Evolutionary conservation across 2,329 filamentous ascomycete species (phyloP).

Genomic region (Fusarium sambucinum): DNA sequence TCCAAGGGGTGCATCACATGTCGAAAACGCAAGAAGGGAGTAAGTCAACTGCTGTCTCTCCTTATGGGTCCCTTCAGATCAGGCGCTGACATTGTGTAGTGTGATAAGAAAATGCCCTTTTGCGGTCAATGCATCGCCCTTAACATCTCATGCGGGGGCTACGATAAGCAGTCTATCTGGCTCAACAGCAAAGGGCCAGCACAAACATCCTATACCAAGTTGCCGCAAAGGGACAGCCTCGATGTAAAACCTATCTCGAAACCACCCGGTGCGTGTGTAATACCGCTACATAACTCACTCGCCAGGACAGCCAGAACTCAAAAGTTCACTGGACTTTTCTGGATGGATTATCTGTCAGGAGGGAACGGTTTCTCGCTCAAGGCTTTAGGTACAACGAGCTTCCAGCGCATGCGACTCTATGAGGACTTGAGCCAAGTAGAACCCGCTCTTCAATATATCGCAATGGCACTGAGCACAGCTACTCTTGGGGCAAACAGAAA

Average conservation of each 20-base stretch:
- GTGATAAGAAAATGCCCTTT: conserved; percentile 7
- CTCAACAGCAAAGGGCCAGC: conserved; percentile 13
- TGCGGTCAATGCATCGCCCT: conserved; percentile 20
- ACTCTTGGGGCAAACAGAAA: background rate
- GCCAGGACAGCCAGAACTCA: conserved; percentile 2
- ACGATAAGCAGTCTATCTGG: conserved; percentile 16
- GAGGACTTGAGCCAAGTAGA: background rate
- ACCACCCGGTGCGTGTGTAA: fast-evolving
- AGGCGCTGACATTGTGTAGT: background rate
- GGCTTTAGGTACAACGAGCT: conserved; percentile 8
- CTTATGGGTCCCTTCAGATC: background rate
- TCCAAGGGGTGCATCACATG: conserved; percentile 28
- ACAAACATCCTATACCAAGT: conserved; percentile 7
- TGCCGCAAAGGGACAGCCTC: fast-evolving
- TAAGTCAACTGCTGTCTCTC: background rate
- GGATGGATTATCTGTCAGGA: conserved; percentile 22
- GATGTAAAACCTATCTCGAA: fast-evolving
- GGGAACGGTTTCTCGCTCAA: conserved; percentile 9
- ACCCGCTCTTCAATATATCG: conserved; percentile 8
- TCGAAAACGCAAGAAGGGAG: conserved; percentile 23
- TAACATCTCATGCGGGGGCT: conserved; percentile 17
- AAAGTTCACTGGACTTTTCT: conserved; percentile 23
- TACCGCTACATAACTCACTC: conserved; percentile 8
- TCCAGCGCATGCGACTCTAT: conserved; percentile 5
- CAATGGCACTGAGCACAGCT: conserved; percentile 25